phyloP scores from a whole-genome alignment of 495 filamentous ascomycete species.

The Hypoxylon fragiforme region DNA sequence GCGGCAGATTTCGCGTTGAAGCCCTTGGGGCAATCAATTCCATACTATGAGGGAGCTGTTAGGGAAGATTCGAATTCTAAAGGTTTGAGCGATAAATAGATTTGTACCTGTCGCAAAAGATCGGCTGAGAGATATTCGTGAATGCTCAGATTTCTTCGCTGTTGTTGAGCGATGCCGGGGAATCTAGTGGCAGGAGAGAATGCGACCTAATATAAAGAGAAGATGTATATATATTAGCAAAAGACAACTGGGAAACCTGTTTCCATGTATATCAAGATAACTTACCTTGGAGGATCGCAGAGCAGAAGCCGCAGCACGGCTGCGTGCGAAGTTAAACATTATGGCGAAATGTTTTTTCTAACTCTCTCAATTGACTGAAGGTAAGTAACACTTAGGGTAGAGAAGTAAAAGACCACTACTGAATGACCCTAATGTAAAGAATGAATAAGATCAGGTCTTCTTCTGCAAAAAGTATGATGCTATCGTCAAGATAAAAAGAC shows the following conservation, averaged over 20 bases:
- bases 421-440: constrained; percentile 4
- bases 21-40: constrained; percentile 87
- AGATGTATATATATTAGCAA: no score
- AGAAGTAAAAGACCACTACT: constrained; percentile 17
- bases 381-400: no score
- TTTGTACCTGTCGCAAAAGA: constrained; percentile 81
- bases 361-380: constrained; percentile 19
- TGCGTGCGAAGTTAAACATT: constrained; percentile 55
- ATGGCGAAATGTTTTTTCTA: constrained; percentile 11
- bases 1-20: constrained; percentile 77
- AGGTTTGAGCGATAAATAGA: constrained; percentile 31
- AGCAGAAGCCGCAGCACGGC: constrained; percentile 52
- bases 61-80: constrained; percentile 14
- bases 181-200: constrained; percentile 48
- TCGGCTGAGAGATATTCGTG: constrained; percentile 96
- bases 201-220: constrained; percentile 25
- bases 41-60: constrained; percentile 67
- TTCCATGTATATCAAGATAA: constrained; percentile 9
- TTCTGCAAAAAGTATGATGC: constrained; percentile 13
- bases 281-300: constrained; percentile 52
- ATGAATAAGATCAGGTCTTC: constrained; percentile 22
- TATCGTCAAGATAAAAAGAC: constrained; percentile 24
- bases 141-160: constrained; percentile 87
- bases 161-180: constrained; percentile 53
- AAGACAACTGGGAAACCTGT: not conserved